phyloP scores from a whole-genome alignment of 768 basidiomycete genomes.

The Dioszegia crocea region DNA sequence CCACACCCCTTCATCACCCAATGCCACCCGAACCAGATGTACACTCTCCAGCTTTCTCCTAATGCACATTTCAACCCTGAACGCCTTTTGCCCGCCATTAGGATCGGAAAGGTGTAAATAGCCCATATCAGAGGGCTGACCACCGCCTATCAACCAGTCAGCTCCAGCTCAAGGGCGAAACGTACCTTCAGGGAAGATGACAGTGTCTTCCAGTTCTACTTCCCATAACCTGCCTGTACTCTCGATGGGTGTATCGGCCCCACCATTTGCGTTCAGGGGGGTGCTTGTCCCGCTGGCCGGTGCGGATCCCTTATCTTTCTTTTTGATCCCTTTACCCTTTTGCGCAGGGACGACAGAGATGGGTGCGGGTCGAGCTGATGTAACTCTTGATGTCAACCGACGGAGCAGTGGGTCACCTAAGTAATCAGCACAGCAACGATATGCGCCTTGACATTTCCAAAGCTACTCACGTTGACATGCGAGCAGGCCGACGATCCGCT shows the following conservation, averaged over 20 bases:
- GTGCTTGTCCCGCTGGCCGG: background rate
- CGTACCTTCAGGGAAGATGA: conserved; percentile 49
- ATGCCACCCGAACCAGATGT: conserved; percentile 39
- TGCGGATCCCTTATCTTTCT: conserved; percentile 14
- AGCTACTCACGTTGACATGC: conserved; percentile 49
- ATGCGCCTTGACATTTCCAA: background rate
- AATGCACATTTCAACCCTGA: conserved; percentile 35
- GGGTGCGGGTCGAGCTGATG: conserved; percentile 20
- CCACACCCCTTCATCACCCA: conserved; percentile 4
- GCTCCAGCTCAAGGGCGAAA: background rate
- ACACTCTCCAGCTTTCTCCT: conserved; percentile 35
- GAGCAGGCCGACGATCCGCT: conserved; percentile 46
- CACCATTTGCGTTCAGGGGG: background rate
- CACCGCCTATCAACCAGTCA: conserved; percentile 35
- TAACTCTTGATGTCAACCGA: conserved; percentile 22
- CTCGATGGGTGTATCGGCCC: too few species aligned
- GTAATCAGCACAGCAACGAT: background rate
- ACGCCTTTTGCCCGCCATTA: conserved; percentile 15
- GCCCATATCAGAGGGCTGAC: conserved; percentile 47
- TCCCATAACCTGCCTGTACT: conserved; percentile 40
- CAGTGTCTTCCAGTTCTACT: conserved; percentile 44
- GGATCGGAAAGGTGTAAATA: conserved; percentile 17
- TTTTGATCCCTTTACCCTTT: conserved; percentile 32
- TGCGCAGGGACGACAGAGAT: conserved; percentile 29
- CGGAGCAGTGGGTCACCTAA: conserved; percentile 41